phyloP scores from a whole-genome alignment of 2,329 filamentous ascomycete species.

The Mycosphaerella arachidis region DNA sequence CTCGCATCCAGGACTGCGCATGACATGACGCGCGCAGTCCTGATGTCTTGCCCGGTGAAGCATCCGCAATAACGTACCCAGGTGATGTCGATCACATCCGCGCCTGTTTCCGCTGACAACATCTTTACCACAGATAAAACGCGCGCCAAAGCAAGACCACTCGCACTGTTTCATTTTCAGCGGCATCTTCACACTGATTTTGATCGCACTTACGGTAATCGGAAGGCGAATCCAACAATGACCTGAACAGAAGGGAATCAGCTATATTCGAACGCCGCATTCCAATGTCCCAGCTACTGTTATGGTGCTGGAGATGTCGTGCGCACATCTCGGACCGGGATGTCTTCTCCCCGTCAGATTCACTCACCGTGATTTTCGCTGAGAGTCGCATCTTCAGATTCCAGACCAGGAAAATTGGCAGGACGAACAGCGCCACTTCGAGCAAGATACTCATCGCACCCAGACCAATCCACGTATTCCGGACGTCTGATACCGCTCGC shows the following conservation, averaged over 20 bases:
- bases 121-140: conserved; percentile 13
- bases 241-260: too few species aligned
- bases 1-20: too few species aligned
- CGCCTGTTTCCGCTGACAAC: not conserved
- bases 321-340: too few species aligned
- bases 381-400: conserved; percentile 11
- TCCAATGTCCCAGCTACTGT: too few species aligned
- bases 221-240: conserved; percentile 15
- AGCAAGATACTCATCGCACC: conserved; percentile 12
- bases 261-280: too few species aligned
- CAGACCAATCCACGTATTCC: conserved; percentile 12
- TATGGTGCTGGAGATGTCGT: too few species aligned
- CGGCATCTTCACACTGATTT: not conserved
- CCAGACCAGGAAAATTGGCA: conserved; percentile 16
- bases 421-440: conserved; percentile 10
- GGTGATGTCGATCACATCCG: conserved; percentile 6
- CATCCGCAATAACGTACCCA: not conserved
- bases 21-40: too few species aligned
- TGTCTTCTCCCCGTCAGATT: too few species aligned
- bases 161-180: conserved; percentile 8
- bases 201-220: conserved; percentile 11
- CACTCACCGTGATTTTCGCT: conserved; percentile 9
- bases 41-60: too few species aligned
- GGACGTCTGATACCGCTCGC: not conserved
- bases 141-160: conserved; percentile 3